Evolutionary conservation across 345 rosid species (phyloP).

Genomic region (Rubroshorea leprosula): DNA sequence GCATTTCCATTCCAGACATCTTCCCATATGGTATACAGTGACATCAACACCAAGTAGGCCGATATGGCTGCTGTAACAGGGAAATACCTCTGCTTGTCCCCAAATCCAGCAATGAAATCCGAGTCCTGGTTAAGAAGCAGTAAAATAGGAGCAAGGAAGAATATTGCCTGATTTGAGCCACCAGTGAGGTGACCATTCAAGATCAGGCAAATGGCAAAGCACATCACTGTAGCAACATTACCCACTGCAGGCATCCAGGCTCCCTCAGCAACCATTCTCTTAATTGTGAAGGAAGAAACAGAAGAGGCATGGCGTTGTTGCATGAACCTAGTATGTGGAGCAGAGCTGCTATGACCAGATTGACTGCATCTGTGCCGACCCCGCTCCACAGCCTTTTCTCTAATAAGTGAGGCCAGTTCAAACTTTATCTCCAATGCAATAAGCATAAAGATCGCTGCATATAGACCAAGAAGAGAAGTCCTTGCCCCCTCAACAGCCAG

Average conservation of each 20-base stretch:
- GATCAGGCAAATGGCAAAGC: slow-evolving; percentile 93
- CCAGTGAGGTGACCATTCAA: slow-evolving; percentile 75
- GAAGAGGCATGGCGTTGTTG: slow-evolving; percentile 79
- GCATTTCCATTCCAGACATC: slow-evolving; percentile 84
- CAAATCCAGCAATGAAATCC: slow-evolving; percentile 90
- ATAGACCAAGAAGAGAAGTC: slow-evolving; percentile 94
- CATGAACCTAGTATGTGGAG: slow-evolving; percentile 85
- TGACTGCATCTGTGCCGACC: slow-evolving; percentile 55
- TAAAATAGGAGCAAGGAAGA: slow-evolving; percentile 91
- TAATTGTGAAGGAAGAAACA: slow-evolving; percentile 69
- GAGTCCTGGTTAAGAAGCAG: slow-evolving; percentile 98
- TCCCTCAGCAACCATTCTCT: slow-evolving; percentile 92
- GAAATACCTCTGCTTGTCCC: slow-evolving; percentile 98
- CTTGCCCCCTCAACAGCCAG: slow-evolving; percentile 99
- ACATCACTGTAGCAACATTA: slow-evolving; percentile 86
- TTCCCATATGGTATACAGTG: slow-evolving; percentile 71
- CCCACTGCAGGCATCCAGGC: slow-evolving; percentile 99
- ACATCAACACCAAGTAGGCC: slow-evolving; percentile 64
- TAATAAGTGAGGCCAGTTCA: slow-evolving; percentile 87
- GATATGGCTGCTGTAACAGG: slow-evolving; percentile 78
- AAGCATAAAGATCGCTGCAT: slow-evolving; percentile 96
- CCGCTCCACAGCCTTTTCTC: slow-evolving; percentile 78
- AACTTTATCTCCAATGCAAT: slow-evolving; percentile 88
- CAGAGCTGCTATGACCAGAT: slow-evolving; percentile 46
- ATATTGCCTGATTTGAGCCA: slow-evolving; percentile 92